Evolutionary conservation across 495 filamentous ascomycete genomes (phyloP), one percentile per base, ranked within the genome.

Genomic region (Haplographium delicatum): DNA sequence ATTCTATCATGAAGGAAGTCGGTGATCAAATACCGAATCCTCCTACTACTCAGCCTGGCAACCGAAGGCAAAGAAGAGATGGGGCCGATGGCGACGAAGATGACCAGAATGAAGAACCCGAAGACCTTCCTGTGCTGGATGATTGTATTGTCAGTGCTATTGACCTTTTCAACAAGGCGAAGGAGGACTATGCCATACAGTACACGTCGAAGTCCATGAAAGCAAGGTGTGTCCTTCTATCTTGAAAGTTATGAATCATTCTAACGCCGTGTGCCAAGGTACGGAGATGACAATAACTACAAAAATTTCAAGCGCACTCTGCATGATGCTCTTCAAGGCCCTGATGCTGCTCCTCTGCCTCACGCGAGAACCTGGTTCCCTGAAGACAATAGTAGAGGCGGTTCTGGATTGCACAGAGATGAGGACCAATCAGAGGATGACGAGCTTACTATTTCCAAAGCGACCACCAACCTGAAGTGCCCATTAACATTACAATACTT

Each of bases 401-500:
- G 53, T 37, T 30, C 43, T 26, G 27, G 41, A 10, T 37, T 39
- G 40, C 48, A 48, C 15, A 51, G 54, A 23, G 49, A 45, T 15
- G 49, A 24, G 1, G 64, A 60, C 0, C 74, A 66, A 0, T 71
- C 74, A 2, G 72, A 72, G 11, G 84, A 87, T 38, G 87, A 93
- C 19, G 89, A 96, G 25, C 70, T 96, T 42, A 79, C 81, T 6
- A 81, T 95, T 38, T 73, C 79, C 48, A 70, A 81, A 44, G 85
- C 84, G 56, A 76, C 74, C 15, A 73, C 85, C 54, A 85, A 81
- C 50, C 75, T 88, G 42, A 85, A 82, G 61, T 95, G 90, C 58
- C 88, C 88, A 0, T 61, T 96, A n/a, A 91, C 90, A 1, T 72
- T 95, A 34, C 72, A 74, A 30, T 62, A 73, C n/a, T 88, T 88